These are phyloP conservation scores for Microdochium nivale DNA, from an alignment of 2,329 filamentous ascomycete species.

Conservation along the genomic window DNA sequence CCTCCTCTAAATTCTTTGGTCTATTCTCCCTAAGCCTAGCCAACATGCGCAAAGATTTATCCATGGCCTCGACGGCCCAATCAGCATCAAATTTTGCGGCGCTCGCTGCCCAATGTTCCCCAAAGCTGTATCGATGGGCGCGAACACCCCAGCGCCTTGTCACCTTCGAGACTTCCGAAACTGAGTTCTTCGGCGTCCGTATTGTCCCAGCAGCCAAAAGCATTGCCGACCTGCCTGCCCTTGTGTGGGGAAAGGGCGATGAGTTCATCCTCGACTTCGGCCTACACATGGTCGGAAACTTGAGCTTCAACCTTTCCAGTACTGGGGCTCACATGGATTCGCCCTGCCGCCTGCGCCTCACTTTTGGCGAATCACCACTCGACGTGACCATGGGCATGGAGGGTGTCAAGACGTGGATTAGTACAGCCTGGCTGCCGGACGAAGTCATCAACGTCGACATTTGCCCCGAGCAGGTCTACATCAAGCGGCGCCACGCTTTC, in stretches of 20 bases:
- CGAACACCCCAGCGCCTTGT: conserved; percentile 9
- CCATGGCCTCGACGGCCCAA: background rate
- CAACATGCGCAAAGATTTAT: background rate
- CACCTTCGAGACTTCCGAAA: conserved; percentile 10
- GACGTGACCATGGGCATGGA: conserved; percentile 25
- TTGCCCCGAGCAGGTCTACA: conserved; percentile 17
- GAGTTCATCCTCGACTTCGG: conserved; percentile 23
- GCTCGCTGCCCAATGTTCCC: conserved; percentile 1
- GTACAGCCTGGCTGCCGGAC: conserved; percentile 26
- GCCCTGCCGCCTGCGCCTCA: conserved; percentile 22
- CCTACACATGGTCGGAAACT: conserved; percentile 21
- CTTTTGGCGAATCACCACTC: conserved; percentile 25
- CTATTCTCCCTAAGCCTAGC: too few relatives aligned
- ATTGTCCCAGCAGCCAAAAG: conserved; percentile 5
- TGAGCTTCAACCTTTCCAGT: conserved; percentile 18
- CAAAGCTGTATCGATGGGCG: conserved; percentile 7
- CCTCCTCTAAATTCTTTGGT: too few relatives aligned
- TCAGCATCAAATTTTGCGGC: background rate
- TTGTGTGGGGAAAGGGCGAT: conserved; percentile 15
- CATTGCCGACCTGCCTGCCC: conserved; percentile 7
- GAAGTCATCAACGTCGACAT: conserved; percentile 25
- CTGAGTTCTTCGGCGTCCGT: conserved; percentile 12
- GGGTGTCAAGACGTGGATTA: conserved; percentile 25
- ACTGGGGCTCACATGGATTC: conserved; percentile 23
- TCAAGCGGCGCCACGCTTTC: conserved; percentile 23